These are phyloP conservation scores for Lentinula aciculospora DNA, from an alignment of 768 basidiomycete species.

Conservation along the genomic window DNA sequence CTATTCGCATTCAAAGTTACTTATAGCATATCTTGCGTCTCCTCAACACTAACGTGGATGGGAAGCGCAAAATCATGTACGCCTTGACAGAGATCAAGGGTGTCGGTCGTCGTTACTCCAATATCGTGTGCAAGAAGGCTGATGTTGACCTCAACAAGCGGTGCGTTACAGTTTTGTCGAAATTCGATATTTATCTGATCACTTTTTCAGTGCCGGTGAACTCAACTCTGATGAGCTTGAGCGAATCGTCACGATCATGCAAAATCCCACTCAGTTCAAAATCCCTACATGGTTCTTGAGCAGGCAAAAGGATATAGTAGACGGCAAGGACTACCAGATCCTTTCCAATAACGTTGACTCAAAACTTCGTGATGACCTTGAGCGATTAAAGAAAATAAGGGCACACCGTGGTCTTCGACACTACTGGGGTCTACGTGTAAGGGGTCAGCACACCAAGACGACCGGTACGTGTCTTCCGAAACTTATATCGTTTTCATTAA, in stretches of 20 bases:
- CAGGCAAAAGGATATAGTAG: slow-evolving; percentile 96
- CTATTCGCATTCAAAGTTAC: slow-evolving; percentile 5
- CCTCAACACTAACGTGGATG: slow-evolving; percentile 99
- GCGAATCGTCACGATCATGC: slow-evolving; percentile 98
- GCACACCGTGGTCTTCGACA: slow-evolving; percentile 92
- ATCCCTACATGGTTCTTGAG: slow-evolving; percentile 99
- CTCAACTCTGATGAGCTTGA: slow-evolving; percentile 99
- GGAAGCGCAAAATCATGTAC: slow-evolving; percentile 99
- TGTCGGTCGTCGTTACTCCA: slow-evolving; percentile 98
- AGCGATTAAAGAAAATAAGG: slow-evolving; percentile 98
- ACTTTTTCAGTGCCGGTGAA: slow-evolving; percentile 80
- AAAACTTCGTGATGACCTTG: slow-evolving; percentile 96
- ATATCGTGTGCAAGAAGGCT: slow-evolving; percentile 99
- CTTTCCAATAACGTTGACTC: slow-evolving; percentile 96
- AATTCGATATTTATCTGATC: neutral
- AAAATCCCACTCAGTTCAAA: slow-evolving; percentile 99
- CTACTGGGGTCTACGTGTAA: slow-evolving; percentile 91
- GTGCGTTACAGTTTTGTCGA: slow-evolving; percentile 38
- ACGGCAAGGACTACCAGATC: slow-evolving; percentile 95
- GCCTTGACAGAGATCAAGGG: slow-evolving; percentile 99
- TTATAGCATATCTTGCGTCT: slow-evolving; percentile 96
- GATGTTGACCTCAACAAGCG: slow-evolving; percentile 99
- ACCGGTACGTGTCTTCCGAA: slow-evolving; percentile 61
- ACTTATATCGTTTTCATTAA: neutral
- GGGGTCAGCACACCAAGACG: slow-evolving; percentile 99